A percentile compares a stretch with the other conserved stretches of the same genome.
phyloP scores from a whole-genome alignment of 148 eudicot species.

The Rhododendron molle region DNA sequence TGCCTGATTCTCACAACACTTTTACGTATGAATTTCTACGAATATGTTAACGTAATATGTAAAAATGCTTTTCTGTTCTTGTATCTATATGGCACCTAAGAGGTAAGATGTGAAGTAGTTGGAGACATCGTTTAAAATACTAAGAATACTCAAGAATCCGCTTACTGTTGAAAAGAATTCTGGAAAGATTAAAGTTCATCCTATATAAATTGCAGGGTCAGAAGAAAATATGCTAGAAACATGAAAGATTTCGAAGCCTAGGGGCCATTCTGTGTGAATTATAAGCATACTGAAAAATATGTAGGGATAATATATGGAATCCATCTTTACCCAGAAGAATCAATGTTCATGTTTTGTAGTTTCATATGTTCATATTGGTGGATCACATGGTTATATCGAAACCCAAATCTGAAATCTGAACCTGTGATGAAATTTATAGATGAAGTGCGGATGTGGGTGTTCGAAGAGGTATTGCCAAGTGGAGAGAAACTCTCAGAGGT shows the following conservation, averaged over 20 bases:
- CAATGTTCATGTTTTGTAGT: not conserved
- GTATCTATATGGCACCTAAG: not conserved
- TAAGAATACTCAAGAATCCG: not conserved
- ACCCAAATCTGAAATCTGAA: constrained; percentile 1
- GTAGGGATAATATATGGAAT: not conserved
- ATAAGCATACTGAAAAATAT: not conserved
- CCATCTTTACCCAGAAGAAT: not conserved
- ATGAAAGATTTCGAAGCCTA: not conserved
- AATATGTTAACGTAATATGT: not conserved
- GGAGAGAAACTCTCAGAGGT: constrained; percentile 73
- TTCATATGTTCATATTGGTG: not conserved
- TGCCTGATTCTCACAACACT: not conserved
- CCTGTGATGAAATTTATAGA: constrained; percentile 34
- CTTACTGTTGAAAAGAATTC: not conserved
- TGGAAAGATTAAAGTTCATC: not conserved
- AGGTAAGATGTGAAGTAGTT: not conserved
- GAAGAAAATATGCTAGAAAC: not conserved
- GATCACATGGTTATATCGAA: not conserved
- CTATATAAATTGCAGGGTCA: not conserved
- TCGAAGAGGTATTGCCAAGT: constrained; percentile 69
- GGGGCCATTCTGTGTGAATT: not conserved
- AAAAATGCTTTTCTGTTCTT: not conserved
- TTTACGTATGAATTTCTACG: not conserved
- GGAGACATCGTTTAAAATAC: not conserved
- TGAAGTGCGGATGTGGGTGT: constrained; percentile 99